Evolutionary conservation across 129 eudicot genomes (phyloP).

Genomic region (Helianthus tuberosus): DNA sequence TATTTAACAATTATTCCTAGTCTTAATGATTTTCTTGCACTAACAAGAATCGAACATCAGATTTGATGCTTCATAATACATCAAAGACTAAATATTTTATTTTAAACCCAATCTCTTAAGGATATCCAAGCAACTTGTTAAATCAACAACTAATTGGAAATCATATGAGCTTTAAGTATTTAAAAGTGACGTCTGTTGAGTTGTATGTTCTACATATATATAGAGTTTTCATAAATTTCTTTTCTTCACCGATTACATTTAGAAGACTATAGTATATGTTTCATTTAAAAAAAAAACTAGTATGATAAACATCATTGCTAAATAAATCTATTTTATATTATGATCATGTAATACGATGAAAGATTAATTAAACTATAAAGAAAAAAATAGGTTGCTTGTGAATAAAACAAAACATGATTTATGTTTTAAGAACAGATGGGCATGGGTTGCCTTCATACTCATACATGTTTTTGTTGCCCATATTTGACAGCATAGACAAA

Average conservation of each 20-base stretch:
- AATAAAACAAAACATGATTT: slow-evolving; percentile 39
- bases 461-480: slow-evolving; percentile 34
- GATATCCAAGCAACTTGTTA: slow-evolving; percentile 7
- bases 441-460: slow-evolving; percentile 37
- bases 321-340: not conserved
- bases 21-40: slow-evolving; percentile 7
- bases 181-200: not conserved
- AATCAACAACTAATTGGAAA: not conserved
- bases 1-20: not conserved
- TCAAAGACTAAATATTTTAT: slow-evolving; percentile 1
- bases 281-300: too few relatives aligned
- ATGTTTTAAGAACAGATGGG: slow-evolving; percentile 34
- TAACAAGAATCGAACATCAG: slow-evolving; percentile 12
- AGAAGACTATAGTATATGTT: too few relatives aligned
- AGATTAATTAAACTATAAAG: not conserved
- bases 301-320: not conserved
- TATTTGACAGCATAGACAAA: slow-evolving; percentile 27
- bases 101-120: not conserved
- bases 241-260: too few relatives aligned
- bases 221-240: too few relatives aligned
- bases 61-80: slow-evolving; percentile 20
- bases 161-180: not conserved
- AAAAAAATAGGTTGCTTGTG: slow-evolving; percentile 27
- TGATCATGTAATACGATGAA: not conserved
- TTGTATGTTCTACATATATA: too few relatives aligned